Evolutionary conservation across 2,329 filamentous ascomycete species (phyloP), one percentile per base, ranked within the genome.

Genomic region (Penicillium sp.): DNA sequence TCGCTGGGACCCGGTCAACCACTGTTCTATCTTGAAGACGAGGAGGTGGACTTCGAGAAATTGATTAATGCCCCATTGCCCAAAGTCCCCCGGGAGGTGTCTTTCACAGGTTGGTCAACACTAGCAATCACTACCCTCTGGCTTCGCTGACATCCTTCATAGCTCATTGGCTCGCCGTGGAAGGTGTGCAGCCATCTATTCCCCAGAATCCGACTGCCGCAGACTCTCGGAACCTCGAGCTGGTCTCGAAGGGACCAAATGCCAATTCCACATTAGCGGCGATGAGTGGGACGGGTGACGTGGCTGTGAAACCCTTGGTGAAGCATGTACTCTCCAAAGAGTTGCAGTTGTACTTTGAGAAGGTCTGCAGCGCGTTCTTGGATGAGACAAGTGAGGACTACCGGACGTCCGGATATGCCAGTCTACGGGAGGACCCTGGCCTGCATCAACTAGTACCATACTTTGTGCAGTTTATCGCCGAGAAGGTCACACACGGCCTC

Each of bases 1-100:
- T 96, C 90, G 56, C 80, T 99, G 59, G 95, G 95, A 0, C 92
- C 93, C 14, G 93, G 93, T 10, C 95, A 99, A 76, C 92, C 93
- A 52, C 80, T 99, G 22, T 99, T 93, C 76, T 99, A 99, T 73
- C 90, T 99, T 37, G 95, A 99, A 71, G 95, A 99, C 73, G 95
- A 99, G 71, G 95, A 99, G 79, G 89, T 98, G 53, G 95, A 99
- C 75, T 98, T 99, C 71, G 95, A 99, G 79, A 98, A 98, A 80
- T 81, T 99, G 64, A 97, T 99, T 73, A 99, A 99, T 77, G 92
- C 92, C 63, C 91, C 95, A 5, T 77, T 99, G 64, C 95, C 95
- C 26, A 97, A 96, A 75, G 93, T 99, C 29, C 95, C 95, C 33
- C 84, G 93, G 49, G 95, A 99, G 74, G 89, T 95, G 68, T 91